Evolutionary conservation across 1,284 basidiomycete genomes (phyloP), one percentile per base, ranked within the genome.

Genomic region (Hymenochaete sp.): DNA sequence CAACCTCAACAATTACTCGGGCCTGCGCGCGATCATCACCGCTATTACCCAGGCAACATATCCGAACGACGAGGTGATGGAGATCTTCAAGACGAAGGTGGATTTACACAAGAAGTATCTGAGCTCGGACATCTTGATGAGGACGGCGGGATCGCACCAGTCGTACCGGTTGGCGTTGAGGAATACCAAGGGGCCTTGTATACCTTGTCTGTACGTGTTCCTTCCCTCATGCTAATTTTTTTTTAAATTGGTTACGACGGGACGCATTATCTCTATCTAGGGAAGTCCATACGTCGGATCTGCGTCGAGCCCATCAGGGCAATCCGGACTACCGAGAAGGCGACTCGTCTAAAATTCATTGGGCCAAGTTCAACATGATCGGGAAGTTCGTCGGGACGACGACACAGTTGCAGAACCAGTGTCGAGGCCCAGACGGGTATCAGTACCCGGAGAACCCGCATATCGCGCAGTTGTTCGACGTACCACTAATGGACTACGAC

Each of bases 281-380:
- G 61, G 86, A 89, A 60, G 80, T 89, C n/a, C 86, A 89, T 50
- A 76, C 85, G 57, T 82, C 80, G 25, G 85, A 89, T 60, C 69
- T 89, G 29, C 79, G 87, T 42, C 77, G 77, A 52, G 78, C 84
- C 4, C 79, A 88, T 51, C 83, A 85, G 63, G 82, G 77, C 49
- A 89, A 89, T 52, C 67, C 70, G 4, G 82, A 88, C 55, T 67
- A 70, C 50, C 73, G 77, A 52, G 62, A 72, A 13, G 65, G 71
- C 14, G 78, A 85, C 55, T 64, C 73, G 3, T 64, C 58, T 22
- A 79, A 79, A 60, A 81, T 89, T 38, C 85, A 89, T 55, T 89
- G 85, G 85, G 85, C 81, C 19, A 89, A 89, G 60, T 89, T 82
- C 62, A 85, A 82, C 56, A 79, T 88, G 78, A 82, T 89, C 67